Base-by-base conservation (phyloP, 2,329 filamentous ascomycete species). In the Magnaporthales sp. region DNA sequence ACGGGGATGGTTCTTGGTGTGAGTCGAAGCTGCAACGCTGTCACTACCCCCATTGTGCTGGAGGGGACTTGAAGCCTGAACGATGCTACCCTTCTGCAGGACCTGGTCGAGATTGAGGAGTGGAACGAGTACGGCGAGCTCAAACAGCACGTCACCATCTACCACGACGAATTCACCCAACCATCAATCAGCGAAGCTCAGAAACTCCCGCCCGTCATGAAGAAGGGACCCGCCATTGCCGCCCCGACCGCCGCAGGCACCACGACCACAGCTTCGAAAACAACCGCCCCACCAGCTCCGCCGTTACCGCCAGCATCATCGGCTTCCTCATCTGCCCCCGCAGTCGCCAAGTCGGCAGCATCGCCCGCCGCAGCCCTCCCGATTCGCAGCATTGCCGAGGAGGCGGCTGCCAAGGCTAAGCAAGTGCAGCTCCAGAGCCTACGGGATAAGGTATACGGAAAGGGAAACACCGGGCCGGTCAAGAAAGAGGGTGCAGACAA, bases 41-140 rank as follows among this genome's bases (percentile, higher is more conserved):
- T 24, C 32, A 11, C 26, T 65, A 8, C 27, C 9, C 11, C n/a
- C 46, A n/a, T n/a, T 24, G 63, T 4, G n/a, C 31, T 46, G 19
- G 32, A 26, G 13, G 62, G n/a, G 30, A 30, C 46, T 63, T 29
- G 58, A 26, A 65, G 62, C 61, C 70, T 46, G 30, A 65, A 58
- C 62, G 69, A 24, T 54, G 31, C 46, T 15, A 32, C 29, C 24
- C 8, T 24, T 38, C 56, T 60, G 56, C 56, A 97, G 93, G 95
- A 97, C 76, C 84, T 97, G 64, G 90, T 94, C 70, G 90, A 98
- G 78, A 88, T 98, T 70, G 95, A 99, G 79, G 95, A 99, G 76
- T 98, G 94, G 95, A 99, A 99, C 81, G 95, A 99, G 77, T 97
- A 96, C 78, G 93, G 93, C 78, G 94, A 98, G 79, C 86, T 99